A percentile compares a stretch with the other conserved stretches of the same genome.
Evolutionary conservation across 2,329 filamentous ascomycete species (phyloP).

Genomic region (Shiraia sp.): DNA sequence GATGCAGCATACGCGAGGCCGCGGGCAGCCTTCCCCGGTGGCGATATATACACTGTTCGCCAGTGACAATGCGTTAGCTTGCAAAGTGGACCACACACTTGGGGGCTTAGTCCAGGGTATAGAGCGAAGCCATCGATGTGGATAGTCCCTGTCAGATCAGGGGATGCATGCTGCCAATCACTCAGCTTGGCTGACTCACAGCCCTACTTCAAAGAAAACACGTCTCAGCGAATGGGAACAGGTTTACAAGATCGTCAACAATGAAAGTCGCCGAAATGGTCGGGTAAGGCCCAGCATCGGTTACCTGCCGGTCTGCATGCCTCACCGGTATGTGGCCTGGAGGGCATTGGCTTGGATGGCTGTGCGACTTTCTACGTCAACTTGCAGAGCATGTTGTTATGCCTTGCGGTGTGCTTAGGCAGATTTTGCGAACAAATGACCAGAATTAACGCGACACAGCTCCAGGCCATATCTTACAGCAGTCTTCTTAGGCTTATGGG

Average conservation of each 20-base stretch:
- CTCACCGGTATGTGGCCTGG: constrained; percentile 35
- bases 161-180: constrained; percentile 27
- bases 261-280: constrained; percentile 10
- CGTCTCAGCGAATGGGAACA: constrained; percentile 23
- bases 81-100: constrained; percentile 19
- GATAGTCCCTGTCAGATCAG: constrained; percentile 24
- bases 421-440: constrained; percentile 24
- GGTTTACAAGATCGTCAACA: constrained; percentile 8
- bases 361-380: constrained; percentile 29
- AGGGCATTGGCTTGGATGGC: constrained; percentile 22
- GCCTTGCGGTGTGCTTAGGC: constrained; percentile 25
- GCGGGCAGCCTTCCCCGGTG: constrained; percentile 22
- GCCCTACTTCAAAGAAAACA: constrained; percentile 25
- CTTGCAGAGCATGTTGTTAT: constrained; percentile 16
- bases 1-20: constrained; percentile 14
- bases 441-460: neutral
- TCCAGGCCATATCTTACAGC: too few species aligned
- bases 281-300: constrained; percentile 18
- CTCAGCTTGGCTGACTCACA: constrained; percentile 35
- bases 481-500: constrained; percentile 13
- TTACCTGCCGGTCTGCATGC: constrained; percentile 11
- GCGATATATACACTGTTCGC: constrained; percentile 33
- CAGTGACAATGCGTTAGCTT: constrained; percentile 16
- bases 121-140: constrained; percentile 24
- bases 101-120: constrained; percentile 36